Percentiles rank a stretch among this genome's conserved stretches.
Conservation (phyloP, 768 basidiomycete species). For the Suillus bovinus region DNA sequence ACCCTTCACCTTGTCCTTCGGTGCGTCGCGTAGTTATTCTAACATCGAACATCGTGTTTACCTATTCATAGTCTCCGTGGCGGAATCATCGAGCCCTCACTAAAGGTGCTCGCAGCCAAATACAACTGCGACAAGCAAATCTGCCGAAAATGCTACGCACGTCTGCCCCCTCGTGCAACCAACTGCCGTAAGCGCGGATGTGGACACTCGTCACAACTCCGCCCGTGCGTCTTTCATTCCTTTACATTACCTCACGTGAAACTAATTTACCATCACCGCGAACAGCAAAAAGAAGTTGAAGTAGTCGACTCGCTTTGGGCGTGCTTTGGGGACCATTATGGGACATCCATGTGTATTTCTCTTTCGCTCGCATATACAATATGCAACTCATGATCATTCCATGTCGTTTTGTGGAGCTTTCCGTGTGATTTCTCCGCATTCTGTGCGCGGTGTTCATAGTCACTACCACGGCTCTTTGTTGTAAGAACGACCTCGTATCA, state of each 20-base stretch:
- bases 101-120: constrained; percentile 95
- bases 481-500: background rate
- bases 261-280: constrained; percentile 5
- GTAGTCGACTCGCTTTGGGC: constrained; percentile 46
- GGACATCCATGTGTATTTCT: constrained; percentile 23
- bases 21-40: constrained; percentile 41
- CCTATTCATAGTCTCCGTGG: constrained; percentile 75
- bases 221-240: constrained; percentile 62
- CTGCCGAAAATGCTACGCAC: constrained; percentile 99
- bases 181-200: constrained; percentile 98
- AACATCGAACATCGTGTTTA: background rate
- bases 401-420: constrained; percentile 1
- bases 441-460: background rate
- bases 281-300: constrained; percentile 94
- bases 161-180: constrained; percentile 98
- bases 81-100: constrained; percentile 98
- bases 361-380: constrained; percentile 21
- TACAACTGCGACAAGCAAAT: constrained; percentile 99
- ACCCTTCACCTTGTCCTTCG: constrained; percentile 97
- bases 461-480: background rate
- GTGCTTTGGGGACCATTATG: constrained; percentile 12
- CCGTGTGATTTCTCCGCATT: constrained; percentile 6
- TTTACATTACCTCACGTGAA: background rate
- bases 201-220: constrained; percentile 88
- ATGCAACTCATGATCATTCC: constrained; percentile 19